Evolutionary conservation across 202 grass and related monocot genomes (phyloP).

Genomic region (Schoenoplectus triqueter): DNA sequence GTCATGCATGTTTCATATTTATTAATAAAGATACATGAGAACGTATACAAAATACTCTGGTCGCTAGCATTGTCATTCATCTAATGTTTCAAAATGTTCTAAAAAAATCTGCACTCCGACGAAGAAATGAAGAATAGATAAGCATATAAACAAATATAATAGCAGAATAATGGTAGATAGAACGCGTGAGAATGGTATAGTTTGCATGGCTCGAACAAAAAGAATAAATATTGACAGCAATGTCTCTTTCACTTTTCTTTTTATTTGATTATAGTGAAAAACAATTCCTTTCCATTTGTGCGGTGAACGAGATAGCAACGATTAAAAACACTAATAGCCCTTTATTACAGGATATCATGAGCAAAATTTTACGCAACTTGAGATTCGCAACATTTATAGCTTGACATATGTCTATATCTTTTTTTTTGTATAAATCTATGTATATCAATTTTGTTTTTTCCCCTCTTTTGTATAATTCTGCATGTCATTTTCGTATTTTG

Average conservation of each 20-base stretch:
- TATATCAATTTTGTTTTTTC: neutral
- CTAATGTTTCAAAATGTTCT: too few species aligned
- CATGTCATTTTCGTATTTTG: neutral
- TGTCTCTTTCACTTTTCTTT: constrained; percentile 2
- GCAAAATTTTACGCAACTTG: constrained; percentile 13
- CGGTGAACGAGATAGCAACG: neutral
- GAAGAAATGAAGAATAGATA: neutral
- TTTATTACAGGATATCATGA: neutral
- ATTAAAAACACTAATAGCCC: neutral
- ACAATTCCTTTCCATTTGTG: constrained; percentile 6
- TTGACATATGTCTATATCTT: neutral
- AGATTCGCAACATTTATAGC: neutral
- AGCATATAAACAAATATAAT: neutral
- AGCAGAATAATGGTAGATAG: neutral
- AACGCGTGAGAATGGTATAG: neutral
- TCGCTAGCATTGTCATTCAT: too few species aligned
- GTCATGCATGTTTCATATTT: neutral
- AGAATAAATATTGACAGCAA: neutral
- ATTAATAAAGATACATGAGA: neutral
- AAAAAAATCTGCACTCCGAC: neutral
- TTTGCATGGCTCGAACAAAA: constrained; percentile 4
- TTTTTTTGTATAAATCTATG: neutral
- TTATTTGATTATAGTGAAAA: neutral
- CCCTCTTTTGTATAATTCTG: neutral
- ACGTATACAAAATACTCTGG: neutral